Evolutionary conservation across 352 stramenopile species (phyloP).

Genomic region (Globisporangium cederbergense): DNA sequence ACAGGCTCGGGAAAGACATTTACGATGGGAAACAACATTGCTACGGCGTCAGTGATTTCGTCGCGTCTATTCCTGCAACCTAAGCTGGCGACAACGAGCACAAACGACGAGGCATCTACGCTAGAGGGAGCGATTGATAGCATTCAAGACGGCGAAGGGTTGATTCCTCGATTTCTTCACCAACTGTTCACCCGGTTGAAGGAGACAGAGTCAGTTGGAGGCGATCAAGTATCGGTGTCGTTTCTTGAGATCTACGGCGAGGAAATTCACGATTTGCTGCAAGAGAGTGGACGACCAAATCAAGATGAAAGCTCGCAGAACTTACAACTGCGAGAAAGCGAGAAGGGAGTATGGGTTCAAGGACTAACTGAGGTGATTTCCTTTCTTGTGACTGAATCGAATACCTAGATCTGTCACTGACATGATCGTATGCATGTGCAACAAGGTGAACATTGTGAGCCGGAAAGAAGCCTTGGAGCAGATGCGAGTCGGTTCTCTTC

Average conservation of each 20-base stretch:
- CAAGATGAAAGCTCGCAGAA: constrained; percentile 34
- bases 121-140: constrained; percentile 8
- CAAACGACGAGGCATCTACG: neutral
- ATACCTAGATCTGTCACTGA: neutral
- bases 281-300: constrained; percentile 29
- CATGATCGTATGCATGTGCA: neutral
- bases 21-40: constrained; percentile 78
- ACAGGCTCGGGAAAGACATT: constrained; percentile 84
- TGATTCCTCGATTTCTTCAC: constrained; percentile 84
- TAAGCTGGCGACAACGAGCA: constrained; percentile 8
- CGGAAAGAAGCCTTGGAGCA: constrained; percentile 68
- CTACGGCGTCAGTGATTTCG: constrained; percentile 31
- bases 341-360: constrained; percentile 73
- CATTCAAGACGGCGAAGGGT: constrained; percentile 54
- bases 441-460: constrained; percentile 52
- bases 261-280: constrained; percentile 95
- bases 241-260: constrained; percentile 98
- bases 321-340: constrained; percentile 70
- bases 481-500: constrained; percentile 69
- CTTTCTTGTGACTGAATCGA: neutral
- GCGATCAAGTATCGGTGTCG: constrained; percentile 68
- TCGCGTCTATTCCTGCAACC: constrained; percentile 33
- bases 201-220: constrained; percentile 23
- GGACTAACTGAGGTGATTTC: constrained; percentile 60
- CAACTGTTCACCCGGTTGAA: constrained; percentile 64